Percentiles rank a stretch among this genome's conserved stretches.
Conservation (phyloP, 2,329 filamentous ascomycete genomes). For the Claviceps africana region DNA sequence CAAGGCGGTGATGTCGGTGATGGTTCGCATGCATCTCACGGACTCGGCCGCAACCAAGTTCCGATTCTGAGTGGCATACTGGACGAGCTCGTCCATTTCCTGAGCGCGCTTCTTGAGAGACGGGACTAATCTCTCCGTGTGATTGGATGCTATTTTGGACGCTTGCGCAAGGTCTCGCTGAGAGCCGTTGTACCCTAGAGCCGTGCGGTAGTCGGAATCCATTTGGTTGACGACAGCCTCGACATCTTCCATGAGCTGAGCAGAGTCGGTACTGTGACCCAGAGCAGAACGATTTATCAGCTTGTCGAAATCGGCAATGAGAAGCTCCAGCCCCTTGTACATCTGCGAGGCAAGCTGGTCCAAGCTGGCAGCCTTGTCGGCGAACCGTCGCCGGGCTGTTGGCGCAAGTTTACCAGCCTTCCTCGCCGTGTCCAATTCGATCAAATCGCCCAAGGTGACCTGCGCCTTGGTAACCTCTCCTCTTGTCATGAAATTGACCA, state of each 20-base stretch:
- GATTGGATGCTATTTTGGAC: conserved; percentile 48
- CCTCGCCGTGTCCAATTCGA: conserved; percentile 59
- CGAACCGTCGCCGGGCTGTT: conserved; percentile 45
- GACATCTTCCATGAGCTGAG: conserved; percentile 67
- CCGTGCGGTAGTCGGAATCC: conserved; percentile 68
- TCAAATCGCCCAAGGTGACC: conserved; percentile 56
- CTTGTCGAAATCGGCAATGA: conserved; percentile 50
- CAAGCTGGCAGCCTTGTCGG: conserved; percentile 43
- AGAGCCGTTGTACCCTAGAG: conserved; percentile 53
- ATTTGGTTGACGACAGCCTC: conserved; percentile 78
- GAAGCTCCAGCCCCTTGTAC: conserved; percentile 44
- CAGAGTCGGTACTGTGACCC: conserved; percentile 47
- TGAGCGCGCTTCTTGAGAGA: conserved; percentile 39
- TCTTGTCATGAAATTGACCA: conserved; percentile 51
- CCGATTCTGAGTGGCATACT: conserved; percentile 47
- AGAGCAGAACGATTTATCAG: conserved; percentile 39
- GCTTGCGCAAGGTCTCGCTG: conserved; percentile 45
- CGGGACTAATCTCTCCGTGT: conserved; percentile 48
- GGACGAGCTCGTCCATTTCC: conserved; percentile 49
- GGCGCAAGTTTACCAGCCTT: conserved; percentile 55
- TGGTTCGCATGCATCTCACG: conserved; percentile 63
- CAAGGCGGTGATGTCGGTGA: conserved; percentile 65
- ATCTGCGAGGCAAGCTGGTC: conserved; percentile 47
- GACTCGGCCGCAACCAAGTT: conserved; percentile 54
- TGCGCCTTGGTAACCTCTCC: conserved; percentile 30